These are phyloP conservation scores for Chenopodium suecicum DNA, from an alignment of 148 eudicot species.

Conservation along the genomic window DNA sequence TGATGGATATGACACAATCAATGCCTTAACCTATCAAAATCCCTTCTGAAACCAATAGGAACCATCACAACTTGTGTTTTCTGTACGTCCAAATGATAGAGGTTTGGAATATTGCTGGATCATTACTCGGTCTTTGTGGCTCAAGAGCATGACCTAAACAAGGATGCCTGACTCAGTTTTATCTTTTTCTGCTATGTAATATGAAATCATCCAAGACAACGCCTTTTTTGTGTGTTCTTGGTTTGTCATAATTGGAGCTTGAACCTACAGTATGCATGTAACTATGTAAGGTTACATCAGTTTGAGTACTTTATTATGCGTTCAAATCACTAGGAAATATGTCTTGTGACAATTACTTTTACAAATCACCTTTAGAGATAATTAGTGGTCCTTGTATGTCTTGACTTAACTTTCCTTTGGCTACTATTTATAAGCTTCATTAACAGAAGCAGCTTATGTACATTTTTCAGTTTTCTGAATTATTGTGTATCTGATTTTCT, in stretches of 20 bases:
- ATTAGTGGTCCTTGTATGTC: constrained; percentile 16
- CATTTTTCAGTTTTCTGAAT: not conserved
- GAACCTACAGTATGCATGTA: constrained; percentile 7
- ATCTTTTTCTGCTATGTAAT: constrained; percentile 15
- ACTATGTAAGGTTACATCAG: not conserved
- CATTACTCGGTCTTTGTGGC: constrained; percentile 20
- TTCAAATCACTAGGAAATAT: not conserved
- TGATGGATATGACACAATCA: constrained; percentile 44
- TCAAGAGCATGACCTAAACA: not conserved
- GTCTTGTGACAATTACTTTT: constrained; percentile 19
- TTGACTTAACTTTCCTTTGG: not conserved
- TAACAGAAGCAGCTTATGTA: not conserved
- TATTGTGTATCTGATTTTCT: constrained; percentile 3
- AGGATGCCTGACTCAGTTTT: constrained; percentile 16
- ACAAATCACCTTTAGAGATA: constrained; percentile 11
- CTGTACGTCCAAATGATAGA: constrained; percentile 21
- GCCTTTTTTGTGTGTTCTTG: constrained; percentile 57
- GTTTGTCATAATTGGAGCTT: constrained; percentile 26
- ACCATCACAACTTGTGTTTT: constrained; percentile 12
- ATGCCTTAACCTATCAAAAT: constrained; percentile 39
- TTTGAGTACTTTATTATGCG: not conserved
- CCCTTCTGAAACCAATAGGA: constrained; percentile 30
- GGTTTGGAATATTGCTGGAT: constrained; percentile 18
- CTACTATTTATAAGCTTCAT: not conserved
- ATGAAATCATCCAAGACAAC: constrained; percentile 39